A percentile compares a stretch with the other conserved stretches of the same genome.
Evolutionary conservation across 768 basidiomycete species (phyloP).

Genomic region (Rhodocollybia butyracea): DNA sequence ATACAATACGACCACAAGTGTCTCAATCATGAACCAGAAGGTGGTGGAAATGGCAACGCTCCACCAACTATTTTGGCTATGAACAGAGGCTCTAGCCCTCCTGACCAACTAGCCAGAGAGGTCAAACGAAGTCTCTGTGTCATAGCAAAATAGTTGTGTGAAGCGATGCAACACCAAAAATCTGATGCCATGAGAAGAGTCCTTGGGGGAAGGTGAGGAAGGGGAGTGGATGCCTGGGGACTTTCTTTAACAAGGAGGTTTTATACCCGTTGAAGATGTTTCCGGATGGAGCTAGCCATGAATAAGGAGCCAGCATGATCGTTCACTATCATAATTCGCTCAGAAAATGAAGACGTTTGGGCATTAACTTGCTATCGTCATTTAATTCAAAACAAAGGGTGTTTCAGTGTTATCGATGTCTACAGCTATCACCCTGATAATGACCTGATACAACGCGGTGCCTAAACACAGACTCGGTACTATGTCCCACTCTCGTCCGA

Average conservation of each 20-base stretch:
- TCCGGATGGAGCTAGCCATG: conserved; percentile 1
- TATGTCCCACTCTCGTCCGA: no score
- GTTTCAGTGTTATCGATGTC: no score
- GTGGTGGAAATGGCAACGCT: conserved; percentile 25
- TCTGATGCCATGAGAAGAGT: neutral
- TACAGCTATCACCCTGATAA: no score
- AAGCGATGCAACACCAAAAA: conserved; percentile 22
- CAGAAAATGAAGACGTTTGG: neutral
- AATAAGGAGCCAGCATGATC: neutral
- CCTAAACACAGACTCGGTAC: no score
- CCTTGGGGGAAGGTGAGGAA: neutral
- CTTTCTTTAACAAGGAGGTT: neutral
- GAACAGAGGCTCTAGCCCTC: conserved; percentile 42
- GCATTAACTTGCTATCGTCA: neutral
- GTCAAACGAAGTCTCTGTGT: conserved; percentile 30
- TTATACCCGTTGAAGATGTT: neutral
- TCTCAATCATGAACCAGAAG: neutral
- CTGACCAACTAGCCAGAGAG: conserved; percentile 31
- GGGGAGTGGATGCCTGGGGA: neutral
- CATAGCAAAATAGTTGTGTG: conserved; percentile 30
- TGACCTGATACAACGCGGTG: no score
- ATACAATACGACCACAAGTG: neutral
- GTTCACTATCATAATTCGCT: neutral
- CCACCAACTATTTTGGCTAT: conserved; percentile 55
- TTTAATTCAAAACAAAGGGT: no score